Percentiles rank a stretch among this genome's conserved stretches.
Conservation (phyloP, 2,329 filamentous ascomycete genomes). For the Westerdykella sp. region DNA sequence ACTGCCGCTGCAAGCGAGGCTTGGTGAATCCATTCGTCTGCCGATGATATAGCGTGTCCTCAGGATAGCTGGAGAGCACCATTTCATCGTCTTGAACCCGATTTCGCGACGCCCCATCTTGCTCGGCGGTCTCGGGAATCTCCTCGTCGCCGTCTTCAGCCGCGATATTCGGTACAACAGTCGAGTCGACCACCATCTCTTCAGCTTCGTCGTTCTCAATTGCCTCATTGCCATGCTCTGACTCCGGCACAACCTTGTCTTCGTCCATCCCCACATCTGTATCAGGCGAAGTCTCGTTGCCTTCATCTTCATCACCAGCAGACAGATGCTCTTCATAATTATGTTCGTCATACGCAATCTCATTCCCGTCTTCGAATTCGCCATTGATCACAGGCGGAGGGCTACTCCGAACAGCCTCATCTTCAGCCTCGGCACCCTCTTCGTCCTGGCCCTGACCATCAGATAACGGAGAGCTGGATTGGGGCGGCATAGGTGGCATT, state of each 20-base stretch:
- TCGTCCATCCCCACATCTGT: conserved; percentile 16
- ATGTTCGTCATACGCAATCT: conserved; percentile 17
- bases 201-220: conserved; percentile 7
- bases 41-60: not conserved
- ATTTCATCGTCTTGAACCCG: conserved; percentile 7
- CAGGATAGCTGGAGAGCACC: conserved; percentile 6
- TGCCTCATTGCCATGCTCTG: conserved; percentile 7
- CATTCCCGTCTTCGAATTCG: conserved; percentile 10
- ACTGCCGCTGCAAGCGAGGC: conserved; percentile 17
- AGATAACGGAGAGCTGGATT: conserved; percentile 11
- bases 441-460: conserved; percentile 3
- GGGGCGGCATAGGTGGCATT: conserved; percentile 25
- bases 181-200: not conserved
- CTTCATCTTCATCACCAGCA: conserved; percentile 23
- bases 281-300: conserved; percentile 8
- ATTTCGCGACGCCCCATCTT: conserved; percentile 4
- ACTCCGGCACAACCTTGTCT: conserved; percentile 18
- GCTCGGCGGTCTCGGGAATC: conserved; percentile 20
- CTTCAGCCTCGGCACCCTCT: conserved; percentile 8
- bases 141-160: conserved; percentile 9
- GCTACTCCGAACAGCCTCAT: conserved; percentile 33
- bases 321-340: conserved; percentile 10
- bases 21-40: not conserved
- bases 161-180: not conserved
- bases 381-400: conserved; percentile 23